Percentiles rank a stretch among this genome's conserved stretches.
These are phyloP conservation scores for Paramarasmius palmivorus DNA, from an alignment of 1,284 basidiomycete species.

Conservation along the genomic window DNA sequence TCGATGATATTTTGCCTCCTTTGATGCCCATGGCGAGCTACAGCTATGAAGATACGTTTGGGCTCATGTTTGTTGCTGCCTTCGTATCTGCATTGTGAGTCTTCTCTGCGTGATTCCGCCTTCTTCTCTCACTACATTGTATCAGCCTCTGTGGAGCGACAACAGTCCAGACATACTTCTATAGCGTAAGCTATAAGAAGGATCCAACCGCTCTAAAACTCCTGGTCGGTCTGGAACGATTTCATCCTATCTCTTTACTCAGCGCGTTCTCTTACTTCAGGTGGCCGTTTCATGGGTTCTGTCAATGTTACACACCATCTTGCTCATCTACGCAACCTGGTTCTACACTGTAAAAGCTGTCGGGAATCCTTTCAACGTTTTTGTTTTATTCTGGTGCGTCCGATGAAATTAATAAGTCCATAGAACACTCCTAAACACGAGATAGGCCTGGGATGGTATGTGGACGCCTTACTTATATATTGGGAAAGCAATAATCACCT, in stretches of 20 bases:
- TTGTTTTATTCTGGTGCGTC: neutral
- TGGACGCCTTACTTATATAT: no score
- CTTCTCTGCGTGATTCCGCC: neutral
- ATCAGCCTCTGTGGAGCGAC: neutral
- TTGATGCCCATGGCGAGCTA: no score
- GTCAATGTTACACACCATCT: neutral
- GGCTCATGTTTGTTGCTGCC: no score
- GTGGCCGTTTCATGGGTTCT: neutral
- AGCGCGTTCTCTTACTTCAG: neutral
- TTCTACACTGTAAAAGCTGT: neutral
- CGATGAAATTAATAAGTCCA: no score
- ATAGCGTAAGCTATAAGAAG: neutral
- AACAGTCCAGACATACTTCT: neutral
- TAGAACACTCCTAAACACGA: no score
- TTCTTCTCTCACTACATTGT: neutral
- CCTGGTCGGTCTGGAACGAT: neutral
- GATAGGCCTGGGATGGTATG: no score
- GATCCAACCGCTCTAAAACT: neutral
- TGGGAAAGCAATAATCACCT: no score
- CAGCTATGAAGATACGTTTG: no score
- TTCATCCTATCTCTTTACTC: neutral
- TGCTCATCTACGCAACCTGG: neutral
- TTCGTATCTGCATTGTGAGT: neutral
- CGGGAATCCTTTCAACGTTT: neutral
- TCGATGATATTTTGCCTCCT: no score